Percentiles rank a stretch among this genome's conserved stretches.
phyloP scores from a whole-genome alignment of 108 stramenopile genomes.

The Pseudonitzschia pungens region DNA sequence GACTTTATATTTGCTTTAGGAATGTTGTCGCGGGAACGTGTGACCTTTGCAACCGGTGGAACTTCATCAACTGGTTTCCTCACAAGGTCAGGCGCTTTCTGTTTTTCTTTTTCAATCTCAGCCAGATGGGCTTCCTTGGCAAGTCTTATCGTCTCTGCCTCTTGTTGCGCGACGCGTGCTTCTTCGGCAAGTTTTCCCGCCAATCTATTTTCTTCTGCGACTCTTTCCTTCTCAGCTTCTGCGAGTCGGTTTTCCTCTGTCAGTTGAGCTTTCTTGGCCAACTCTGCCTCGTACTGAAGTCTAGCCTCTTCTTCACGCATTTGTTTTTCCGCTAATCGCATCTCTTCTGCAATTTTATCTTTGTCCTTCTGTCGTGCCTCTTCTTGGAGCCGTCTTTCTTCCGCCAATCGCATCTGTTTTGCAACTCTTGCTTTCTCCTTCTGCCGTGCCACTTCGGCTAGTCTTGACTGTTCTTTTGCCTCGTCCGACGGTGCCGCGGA shows the following conservation, averaged over 20 bases:
- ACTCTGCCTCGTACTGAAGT: not conserved
- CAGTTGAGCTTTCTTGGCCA: not conserved
- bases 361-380: not conserved
- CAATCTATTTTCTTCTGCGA: not conserved
- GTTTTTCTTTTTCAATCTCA: not conserved
- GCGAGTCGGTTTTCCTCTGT: not conserved
- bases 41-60: not conserved
- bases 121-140: not conserved
- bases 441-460: constrained; percentile 5
- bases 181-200: not conserved
- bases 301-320: not conserved
- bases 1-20: not conserved
- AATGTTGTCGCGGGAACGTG: not conserved
- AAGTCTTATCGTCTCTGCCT: not conserved
- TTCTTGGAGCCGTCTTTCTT: constrained; percentile 4
- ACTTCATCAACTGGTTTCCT: not conserved
- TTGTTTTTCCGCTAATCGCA: not conserved
- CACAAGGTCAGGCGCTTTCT: not conserved
- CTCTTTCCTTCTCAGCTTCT: not conserved
- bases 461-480: not conserved
- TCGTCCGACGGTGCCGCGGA: not conserved
- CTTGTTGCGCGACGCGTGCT: not conserved
- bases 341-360: not conserved
- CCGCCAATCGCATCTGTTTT: not conserved
- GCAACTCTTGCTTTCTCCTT: constrained; percentile 6